These are phyloP conservation scores for Beta vulgaris DNA, from an alignment of 148 eudicot species.

Conservation along the genomic window DNA sequence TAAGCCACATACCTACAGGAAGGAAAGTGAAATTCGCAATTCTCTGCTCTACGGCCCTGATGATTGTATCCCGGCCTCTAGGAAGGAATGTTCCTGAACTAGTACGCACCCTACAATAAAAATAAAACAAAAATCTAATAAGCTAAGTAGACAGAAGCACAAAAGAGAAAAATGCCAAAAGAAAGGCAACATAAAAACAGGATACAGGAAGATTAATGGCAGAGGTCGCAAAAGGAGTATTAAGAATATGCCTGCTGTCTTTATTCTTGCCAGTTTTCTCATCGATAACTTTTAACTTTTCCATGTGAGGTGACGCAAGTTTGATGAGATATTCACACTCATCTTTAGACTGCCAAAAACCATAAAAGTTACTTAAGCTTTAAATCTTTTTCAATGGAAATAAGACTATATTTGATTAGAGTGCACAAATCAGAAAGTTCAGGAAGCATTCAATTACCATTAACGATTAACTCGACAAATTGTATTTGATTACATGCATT, in stretches of 20 bases:
- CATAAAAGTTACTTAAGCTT: constrained; percentile 8
- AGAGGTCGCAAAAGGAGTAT: neutral
- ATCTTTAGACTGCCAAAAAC: constrained; percentile 59
- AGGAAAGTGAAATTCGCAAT: constrained; percentile 89
- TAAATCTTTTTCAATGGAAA: neutral
- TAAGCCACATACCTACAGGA: constrained; percentile 67
- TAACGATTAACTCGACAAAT: neutral
- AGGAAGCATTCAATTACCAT: neutral
- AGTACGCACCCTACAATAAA: constrained; percentile 68
- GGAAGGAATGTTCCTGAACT: constrained; percentile 88
- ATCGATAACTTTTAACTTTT: constrained; percentile 85
- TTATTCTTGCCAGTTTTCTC: constrained; percentile 67
- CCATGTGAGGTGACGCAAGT: constrained; percentile 86
- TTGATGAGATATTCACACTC: constrained; percentile 86
- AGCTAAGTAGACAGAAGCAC: neutral
- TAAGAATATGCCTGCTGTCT: constrained; percentile 72
- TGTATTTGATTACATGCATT: no score
- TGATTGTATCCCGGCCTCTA: constrained; percentile 74
- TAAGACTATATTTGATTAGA: neutral
- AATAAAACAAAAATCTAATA: neutral
- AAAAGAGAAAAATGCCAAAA: constrained; percentile 4
- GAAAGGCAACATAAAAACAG: neutral
- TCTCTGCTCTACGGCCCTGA: constrained; percentile 69
- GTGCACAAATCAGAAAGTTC: neutral
- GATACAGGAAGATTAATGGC: no score